phyloP scores from a whole-genome alignment of 208 protist genomes.

The Herpetomonas samuelpessoai region DNA sequence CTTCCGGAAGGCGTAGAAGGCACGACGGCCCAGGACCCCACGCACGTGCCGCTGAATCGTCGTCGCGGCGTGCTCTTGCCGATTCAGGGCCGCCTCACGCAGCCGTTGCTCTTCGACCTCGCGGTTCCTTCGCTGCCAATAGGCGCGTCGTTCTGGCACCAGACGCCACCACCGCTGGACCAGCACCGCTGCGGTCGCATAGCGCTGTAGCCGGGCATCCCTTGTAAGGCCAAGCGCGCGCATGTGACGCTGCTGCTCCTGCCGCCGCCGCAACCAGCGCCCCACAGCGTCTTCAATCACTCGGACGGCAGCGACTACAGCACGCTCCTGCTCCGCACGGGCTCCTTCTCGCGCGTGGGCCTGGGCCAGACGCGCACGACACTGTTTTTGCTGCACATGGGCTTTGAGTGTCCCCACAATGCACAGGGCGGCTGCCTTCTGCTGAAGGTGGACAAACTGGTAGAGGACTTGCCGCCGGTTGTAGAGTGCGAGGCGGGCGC shows the following conservation, averaged over 20 bases:
- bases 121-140: slow-evolving; percentile 44
- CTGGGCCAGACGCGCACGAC: slow-evolving; percentile 5
- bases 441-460: slow-evolving; percentile 41
- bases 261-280: slow-evolving; percentile 23
- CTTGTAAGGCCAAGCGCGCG: slow-evolving; percentile 30
- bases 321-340: slow-evolving; percentile 24
- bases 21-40: slow-evolving; percentile 22
- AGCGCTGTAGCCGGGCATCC: slow-evolving; percentile 33
- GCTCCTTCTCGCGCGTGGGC: not conserved
- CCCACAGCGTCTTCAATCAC: slow-evolving; percentile 28
- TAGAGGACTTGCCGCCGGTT: slow-evolving; percentile 65
- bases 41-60: slow-evolving; percentile 37
- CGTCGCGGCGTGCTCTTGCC: slow-evolving; percentile 23
- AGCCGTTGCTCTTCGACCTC: slow-evolving; percentile 31
- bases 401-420: slow-evolving; percentile 44
- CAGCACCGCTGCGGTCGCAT: slow-evolving; percentile 26
- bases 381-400: slow-evolving; percentile 23
- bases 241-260: slow-evolving; percentile 29
- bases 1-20: not conserved
- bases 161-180: slow-evolving; percentile 70
- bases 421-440: slow-evolving; percentile 63
- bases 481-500: slow-evolving; percentile 40
- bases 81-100: slow-evolving; percentile 8
- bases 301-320: slow-evolving; percentile 15
- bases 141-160: slow-evolving; percentile 29